Evolutionary conservation across 1,284 basidiomycete species (phyloP), one percentile per base, ranked within the genome.

Genomic region (Moesziomyces sp.): DNA sequence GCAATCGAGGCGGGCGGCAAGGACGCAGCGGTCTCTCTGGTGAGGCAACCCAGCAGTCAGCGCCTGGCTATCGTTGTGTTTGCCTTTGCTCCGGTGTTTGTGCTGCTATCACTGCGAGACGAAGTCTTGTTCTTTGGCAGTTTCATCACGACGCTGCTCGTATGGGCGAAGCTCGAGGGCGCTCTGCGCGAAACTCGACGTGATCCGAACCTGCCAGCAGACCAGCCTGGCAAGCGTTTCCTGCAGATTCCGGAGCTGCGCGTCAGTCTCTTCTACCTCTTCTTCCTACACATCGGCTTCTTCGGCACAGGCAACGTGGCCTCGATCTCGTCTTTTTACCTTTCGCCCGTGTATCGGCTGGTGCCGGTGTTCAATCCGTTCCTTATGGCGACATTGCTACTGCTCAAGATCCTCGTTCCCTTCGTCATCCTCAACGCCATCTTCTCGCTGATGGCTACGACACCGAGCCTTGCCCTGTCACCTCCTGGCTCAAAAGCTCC

Each of bases 301-400:
- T 93, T 94, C 80, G 93, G 93, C 13, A 93, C 90, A 54, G 74
- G 44, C 76, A 93, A 92, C 79, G 90, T 93, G 48, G 92, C 92
- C n/a, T 93, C 92, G 3, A 92, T 93, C 79, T 92, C 92, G 88
- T 92, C 77, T 14, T 95, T 95, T 85, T 95, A 94, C 83, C 87
- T 94, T 13, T 92, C 91, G 47, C 93, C 93, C 0, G 93, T 95
- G 10, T 95, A 93, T 79, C 90, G 93, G 5, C 87, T 95, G 14
- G 91, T 94, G 60, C 92, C 93, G 0, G 88, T 93, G 60, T 95
- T 94, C 85, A 91, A 88, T 71, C 93, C 93, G 0, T 94, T 94
- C 84, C 87, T 92, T 55, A 94, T 94, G 93, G 89, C 81, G 16
- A 61, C 76, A 1, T 45, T 83, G 52, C 64, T 83, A 23, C 86